Evolutionary conservation across 2,329 filamentous ascomycete species (phyloP).

Genomic region (Calonectria hawksworthii): DNA sequence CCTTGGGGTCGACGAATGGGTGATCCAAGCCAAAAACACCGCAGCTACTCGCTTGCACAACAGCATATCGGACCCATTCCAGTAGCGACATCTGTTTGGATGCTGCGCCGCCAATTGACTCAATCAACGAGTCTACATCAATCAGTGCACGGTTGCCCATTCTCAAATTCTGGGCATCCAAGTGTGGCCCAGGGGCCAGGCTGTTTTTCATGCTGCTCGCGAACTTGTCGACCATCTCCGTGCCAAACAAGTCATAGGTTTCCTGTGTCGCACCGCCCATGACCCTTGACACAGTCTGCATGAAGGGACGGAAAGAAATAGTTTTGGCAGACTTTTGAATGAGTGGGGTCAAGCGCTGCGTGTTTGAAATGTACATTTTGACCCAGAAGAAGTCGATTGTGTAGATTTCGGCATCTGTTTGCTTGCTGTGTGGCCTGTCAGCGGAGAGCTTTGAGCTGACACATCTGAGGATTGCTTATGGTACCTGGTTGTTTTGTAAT

Average conservation of each 20-base stretch:
- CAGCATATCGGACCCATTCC: constrained; percentile 26
- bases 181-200: constrained; percentile 21
- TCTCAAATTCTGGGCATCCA: constrained; percentile 36
- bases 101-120: neutral
- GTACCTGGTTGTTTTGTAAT: constrained; percentile 36
- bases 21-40: constrained; percentile 34
- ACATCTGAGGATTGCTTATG: too few relatives aligned
- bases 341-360: constrained; percentile 41
- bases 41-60: constrained; percentile 39
- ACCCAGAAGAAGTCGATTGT: constrained; percentile 44
- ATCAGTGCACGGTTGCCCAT: constrained; percentile 32
- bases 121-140: constrained; percentile 16
- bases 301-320: constrained; percentile 45
- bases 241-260: constrained; percentile 30
- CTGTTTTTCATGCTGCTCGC: constrained; percentile 29
- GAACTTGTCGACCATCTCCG: constrained; percentile 25
- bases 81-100: neutral
- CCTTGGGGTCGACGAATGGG: constrained; percentile 33
- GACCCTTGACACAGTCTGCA: constrained; percentile 35
- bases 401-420: constrained; percentile 44
- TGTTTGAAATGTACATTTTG: constrained; percentile 47
- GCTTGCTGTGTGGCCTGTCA: constrained; percentile 15
- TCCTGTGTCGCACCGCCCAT: constrained; percentile 32
- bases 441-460: too few relatives aligned
- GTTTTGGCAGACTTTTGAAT: constrained; percentile 45